Evolutionary conservation across 192 early-diverging fungal species (phyloP).

Genomic region (Coemansia sp.): DNA sequence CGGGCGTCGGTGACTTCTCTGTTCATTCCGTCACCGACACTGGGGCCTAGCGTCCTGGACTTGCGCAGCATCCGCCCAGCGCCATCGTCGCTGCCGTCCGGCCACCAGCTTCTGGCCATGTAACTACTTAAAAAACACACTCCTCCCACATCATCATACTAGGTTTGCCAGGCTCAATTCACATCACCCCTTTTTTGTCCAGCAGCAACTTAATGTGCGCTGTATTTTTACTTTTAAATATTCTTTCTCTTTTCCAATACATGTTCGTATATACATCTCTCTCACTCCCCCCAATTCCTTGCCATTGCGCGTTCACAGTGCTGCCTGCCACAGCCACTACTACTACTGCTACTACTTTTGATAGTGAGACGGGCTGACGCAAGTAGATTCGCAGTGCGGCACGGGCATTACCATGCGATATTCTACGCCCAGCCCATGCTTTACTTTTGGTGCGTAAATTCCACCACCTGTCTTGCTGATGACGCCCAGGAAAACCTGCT

Average conservation of each 20-base stretch:
- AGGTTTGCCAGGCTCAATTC: constrained; percentile 5
- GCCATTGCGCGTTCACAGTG: neutral
- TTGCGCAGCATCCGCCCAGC: constrained; percentile 21
- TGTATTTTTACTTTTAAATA: constrained; percentile 6
- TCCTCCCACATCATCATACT: neutral
- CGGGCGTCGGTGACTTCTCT: constrained; percentile 9
- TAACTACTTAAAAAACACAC: constrained; percentile 15
- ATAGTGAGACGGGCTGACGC: constrained; percentile 1
- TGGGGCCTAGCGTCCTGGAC: constrained; percentile 41
- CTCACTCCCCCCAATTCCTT: neutral
- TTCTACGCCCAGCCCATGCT: neutral
- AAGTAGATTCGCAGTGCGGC: constrained; percentile 2
- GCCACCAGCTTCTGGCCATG: constrained; percentile 44
- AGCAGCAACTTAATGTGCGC: constrained; percentile 6
- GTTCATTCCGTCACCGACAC: constrained; percentile 24
- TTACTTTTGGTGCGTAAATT: constrained; percentile 8
- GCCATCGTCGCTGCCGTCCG: constrained; percentile 33
- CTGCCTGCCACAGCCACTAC: neutral
- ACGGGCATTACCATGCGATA: neutral
- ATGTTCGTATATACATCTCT: constrained; percentile 3
- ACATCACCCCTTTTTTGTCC: constrained; percentile 1
- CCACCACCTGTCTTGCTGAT: neutral
- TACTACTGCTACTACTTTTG: neutral
- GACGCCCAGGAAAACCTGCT: neutral
- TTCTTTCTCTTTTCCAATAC: neutral